Evolutionary conservation across 768 basidiomycete species (phyloP).

Genomic region (Boletus bicolor): DNA sequence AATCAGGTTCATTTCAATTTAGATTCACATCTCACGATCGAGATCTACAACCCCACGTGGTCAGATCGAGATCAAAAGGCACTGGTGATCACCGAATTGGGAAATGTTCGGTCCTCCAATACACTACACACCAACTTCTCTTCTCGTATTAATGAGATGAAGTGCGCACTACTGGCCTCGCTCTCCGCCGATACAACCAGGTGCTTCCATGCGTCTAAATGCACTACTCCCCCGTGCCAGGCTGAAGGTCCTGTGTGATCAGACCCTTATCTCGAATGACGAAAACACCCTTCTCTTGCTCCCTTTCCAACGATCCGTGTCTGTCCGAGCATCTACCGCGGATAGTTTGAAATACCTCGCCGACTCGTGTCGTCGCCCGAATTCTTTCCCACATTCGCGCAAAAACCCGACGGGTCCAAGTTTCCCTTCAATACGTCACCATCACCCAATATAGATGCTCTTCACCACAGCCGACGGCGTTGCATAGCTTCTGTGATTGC

Average conservation of each 20-base stretch:
- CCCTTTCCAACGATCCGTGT: neutral
- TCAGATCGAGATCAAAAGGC: conserved; percentile 29
- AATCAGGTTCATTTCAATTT: conserved; percentile 34
- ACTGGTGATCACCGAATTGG: conserved; percentile 10
- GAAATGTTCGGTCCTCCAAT: neutral
- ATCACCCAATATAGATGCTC: neutral
- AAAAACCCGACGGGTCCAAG: neutral
- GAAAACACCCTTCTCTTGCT: neutral
- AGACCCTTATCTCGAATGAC: neutral
- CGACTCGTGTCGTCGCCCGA: neutral
- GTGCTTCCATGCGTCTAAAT: neutral
- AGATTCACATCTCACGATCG: conserved; percentile 34
- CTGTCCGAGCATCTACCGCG: too few species aligned
- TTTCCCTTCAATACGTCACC: conserved; percentile 7
- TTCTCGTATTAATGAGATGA: neutral
- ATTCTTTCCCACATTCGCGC: neutral
- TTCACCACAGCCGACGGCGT: conserved; percentile 1
- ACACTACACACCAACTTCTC: too few species aligned
- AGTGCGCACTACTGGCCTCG: neutral
- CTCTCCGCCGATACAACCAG: neutral
- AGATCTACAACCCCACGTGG: conserved; percentile 30
- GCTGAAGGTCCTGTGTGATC: too few species aligned
- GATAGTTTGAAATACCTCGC: too few species aligned
- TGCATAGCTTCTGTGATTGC: neutral
- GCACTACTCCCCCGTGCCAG: neutral